Base-by-base conservation (phyloP, 106 monocot species). In the Apostasia ramifera region DNA sequence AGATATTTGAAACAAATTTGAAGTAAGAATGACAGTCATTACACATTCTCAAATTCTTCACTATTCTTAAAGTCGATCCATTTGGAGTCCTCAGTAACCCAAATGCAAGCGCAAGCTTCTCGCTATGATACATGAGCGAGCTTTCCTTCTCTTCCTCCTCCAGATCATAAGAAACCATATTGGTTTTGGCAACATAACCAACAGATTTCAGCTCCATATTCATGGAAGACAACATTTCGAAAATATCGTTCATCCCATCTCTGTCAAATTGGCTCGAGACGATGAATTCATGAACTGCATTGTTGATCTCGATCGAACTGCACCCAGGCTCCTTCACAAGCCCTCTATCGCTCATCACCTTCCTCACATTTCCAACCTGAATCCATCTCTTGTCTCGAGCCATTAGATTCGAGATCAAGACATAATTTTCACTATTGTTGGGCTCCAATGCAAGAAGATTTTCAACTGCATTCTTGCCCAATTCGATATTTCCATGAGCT, bases 311-410 rank as follows among this genome's bases (percentile, higher is more conserved):
- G 13, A 86, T 76, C 8, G 80, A 80, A 63, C 89, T 90, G 63
- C 85, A 86, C 4, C 89, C 89, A 2, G 89, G 89, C 0, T 73
- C 73, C 47, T 93, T 93, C 85, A 61, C 72, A 3, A 93, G 56
- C 4, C 86, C 79, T 67, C 81, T 80, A 48, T 81, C 62, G 44
- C 43, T 1, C 62, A 63, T 63, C 62, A 63, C 45, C 62, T 45
- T 63, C 62, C 62, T 63, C n/a, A 14, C 44, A 26, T 26, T 26
- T 26, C 26, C 26, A 26, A 26, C 26, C 26, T 26, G 26, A 26
- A 0, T 26, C 26, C 26, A 26, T 26, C 26, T 26, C 26, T 26
- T 26, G 26, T 26, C 26, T 26, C 26, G 26, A 26, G 26, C 26
- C 26, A 26, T 26, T 26, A 26, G 26, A 26, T 84, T 80, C 3